A percentile compares a stretch with the other conserved stretches of the same genome.
Conservation (phyloP, 73 alveolate species). For the Blepharisma stoltei region DNA sequence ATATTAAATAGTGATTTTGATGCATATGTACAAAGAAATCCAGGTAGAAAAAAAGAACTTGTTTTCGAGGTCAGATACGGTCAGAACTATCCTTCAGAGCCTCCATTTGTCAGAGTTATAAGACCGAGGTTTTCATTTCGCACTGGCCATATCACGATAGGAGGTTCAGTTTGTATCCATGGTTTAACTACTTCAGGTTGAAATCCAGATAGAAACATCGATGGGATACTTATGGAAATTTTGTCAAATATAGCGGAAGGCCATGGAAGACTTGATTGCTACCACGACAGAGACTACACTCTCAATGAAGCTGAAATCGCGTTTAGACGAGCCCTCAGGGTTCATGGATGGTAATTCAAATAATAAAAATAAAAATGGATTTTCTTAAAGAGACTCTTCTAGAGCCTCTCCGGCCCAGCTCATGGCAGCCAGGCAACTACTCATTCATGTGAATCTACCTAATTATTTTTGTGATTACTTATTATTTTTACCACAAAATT, state of each 20-base stretch:
- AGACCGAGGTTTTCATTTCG: constrained; percentile 53
- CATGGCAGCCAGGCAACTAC: no score
- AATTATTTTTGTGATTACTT: no score
- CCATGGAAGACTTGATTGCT: constrained; percentile 46
- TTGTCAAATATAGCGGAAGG: constrained; percentile 41
- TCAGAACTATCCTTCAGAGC: constrained; percentile 35
- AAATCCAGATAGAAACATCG: constrained; percentile 51
- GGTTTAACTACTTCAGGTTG: constrained; percentile 60
- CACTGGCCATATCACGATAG: constrained; percentile 65
- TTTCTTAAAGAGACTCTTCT: no score
- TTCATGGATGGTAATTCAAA: constrained; percentile 48
- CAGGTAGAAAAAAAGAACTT: not conserved
- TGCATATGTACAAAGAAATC: not conserved
- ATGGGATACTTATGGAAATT: constrained; percentile 49
- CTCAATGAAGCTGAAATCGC: constrained; percentile 56
- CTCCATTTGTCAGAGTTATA: constrained; percentile 60
- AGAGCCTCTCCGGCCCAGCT: no score
- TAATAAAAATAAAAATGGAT: no score
- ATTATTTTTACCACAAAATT: no score
- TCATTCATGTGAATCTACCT: no score
- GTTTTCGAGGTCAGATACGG: constrained; percentile 42
- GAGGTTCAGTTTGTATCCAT: constrained; percentile 60
- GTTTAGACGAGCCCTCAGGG: constrained; percentile 54
- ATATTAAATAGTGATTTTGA: not conserved
- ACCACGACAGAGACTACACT: constrained; percentile 30